Evolutionary conservation across 2,329 filamentous ascomycete genomes (phyloP).

Genomic region (Aschersonia sp.): DNA sequence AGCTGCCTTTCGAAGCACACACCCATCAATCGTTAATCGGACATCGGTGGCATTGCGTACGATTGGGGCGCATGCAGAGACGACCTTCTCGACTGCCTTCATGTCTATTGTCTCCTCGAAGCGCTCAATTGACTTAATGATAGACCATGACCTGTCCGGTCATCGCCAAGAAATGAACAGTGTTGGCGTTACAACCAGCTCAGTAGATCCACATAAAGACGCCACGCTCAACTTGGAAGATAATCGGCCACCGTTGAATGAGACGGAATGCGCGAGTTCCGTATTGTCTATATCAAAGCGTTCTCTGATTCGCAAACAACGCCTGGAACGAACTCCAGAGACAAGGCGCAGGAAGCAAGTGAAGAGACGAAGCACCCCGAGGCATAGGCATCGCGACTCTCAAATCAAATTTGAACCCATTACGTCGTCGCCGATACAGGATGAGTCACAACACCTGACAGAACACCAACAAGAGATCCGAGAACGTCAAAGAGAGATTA

Average conservation of each 20-base stretch:
- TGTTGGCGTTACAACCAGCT: background rate
- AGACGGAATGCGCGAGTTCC: constrained; percentile 4
- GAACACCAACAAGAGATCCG: constrained; percentile 68
- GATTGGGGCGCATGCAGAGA: constrained; percentile 46
- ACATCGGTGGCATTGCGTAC: constrained; percentile 50
- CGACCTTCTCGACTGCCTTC: constrained; percentile 53
- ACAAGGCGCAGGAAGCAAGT: constrained; percentile 8
- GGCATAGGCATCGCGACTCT: constrained; percentile 64
- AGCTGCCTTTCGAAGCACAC: constrained; percentile 44
- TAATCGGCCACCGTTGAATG: background rate
- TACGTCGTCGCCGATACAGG: constrained; percentile 36
- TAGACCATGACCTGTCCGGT: too few relatives aligned
- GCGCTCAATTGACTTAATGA: constrained; percentile 19
- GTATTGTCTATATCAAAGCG: constrained; percentile 5
- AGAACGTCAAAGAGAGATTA: constrained; percentile 54
- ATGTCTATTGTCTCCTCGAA: constrained; percentile 47
- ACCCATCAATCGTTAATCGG: constrained; percentile 34
- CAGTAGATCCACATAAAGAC: background rate
- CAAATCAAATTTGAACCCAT: constrained; percentile 67
- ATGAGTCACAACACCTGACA: constrained; percentile 62
- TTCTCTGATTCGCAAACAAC: constrained; percentile 13
- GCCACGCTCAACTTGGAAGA: background rate
- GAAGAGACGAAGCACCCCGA: constrained; percentile 26
- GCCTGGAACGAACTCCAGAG: constrained; percentile 13
- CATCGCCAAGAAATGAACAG: background rate